These are phyloP conservation scores for Wickerhamiella australiensis DNA, from an alignment of 805 yeast species.

Conservation along the genomic window DNA sequence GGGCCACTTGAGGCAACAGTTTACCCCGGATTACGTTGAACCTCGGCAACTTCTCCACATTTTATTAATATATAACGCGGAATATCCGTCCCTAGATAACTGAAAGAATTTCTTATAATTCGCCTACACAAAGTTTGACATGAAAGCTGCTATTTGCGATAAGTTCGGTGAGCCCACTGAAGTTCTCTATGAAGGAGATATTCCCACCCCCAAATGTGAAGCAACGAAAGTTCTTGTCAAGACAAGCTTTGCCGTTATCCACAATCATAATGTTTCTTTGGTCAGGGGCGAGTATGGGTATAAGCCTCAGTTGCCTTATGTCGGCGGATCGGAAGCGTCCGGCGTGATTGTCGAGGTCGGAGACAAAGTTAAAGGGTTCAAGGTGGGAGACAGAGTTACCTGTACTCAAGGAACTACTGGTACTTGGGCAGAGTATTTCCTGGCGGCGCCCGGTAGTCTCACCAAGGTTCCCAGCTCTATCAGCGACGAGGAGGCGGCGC, in stretches of 20 bases:
- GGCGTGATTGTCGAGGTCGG: constrained; percentile 9
- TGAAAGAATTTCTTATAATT: too few relatives aligned
- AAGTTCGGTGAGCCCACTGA: constrained; percentile 10
- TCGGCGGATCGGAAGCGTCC: constrained; percentile 8
- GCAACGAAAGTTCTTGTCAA: constrained; percentile 6
- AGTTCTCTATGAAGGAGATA: constrained; percentile 12
- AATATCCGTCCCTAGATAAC: constrained; percentile 26
- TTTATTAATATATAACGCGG: background rate
- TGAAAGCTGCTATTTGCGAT: constrained; percentile 9
- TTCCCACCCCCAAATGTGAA: background rate
- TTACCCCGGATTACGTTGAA: background rate
- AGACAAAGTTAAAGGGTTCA: constrained; percentile 6
- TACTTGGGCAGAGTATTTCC: constrained; percentile 12
- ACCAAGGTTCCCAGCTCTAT: background rate
- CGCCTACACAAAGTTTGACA: constrained; percentile 18
- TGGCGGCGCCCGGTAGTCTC: background rate
- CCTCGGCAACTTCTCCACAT: background rate
- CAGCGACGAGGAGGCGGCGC: constrained; percentile 5
- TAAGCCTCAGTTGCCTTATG: constrained; percentile 8
- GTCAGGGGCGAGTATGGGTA: constrained; percentile 10
- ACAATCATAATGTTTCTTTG: constrained; percentile 6
- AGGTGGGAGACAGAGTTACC: constrained; percentile 31
- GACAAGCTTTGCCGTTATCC: constrained; percentile 4
- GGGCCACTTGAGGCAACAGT: too few relatives aligned
- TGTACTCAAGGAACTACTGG: constrained; percentile 4